Percentiles rank a stretch among this genome's conserved stretches.
Conservation (phyloP, 371 early-diverging fungal genomes). For the Catenaria anguillulae region DNA sequence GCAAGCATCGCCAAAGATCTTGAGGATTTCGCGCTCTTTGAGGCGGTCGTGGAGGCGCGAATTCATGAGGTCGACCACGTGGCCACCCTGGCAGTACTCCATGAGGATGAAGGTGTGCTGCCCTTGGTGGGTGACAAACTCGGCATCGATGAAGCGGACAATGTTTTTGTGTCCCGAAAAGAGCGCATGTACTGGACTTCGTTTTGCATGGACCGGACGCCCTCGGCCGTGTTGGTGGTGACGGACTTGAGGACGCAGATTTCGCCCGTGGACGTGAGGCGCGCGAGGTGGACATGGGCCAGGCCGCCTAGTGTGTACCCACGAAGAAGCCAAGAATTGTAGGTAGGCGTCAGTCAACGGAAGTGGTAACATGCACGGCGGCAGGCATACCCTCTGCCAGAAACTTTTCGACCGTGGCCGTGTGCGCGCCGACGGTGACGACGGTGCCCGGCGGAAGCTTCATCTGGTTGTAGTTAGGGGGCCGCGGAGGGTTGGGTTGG, state of each 20-base stretch:
- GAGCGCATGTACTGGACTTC: conserved; percentile 57
- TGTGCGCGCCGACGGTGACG: conserved; percentile 11
- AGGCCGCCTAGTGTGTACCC: conserved; percentile 49
- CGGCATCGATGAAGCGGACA: conserved; percentile 58
- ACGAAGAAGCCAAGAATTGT: background rate
- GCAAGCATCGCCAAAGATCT: conserved; percentile 69
- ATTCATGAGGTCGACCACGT: conserved; percentile 77
- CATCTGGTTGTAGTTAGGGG: no score
- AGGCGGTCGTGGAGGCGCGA: conserved; percentile 49
- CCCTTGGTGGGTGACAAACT: conserved; percentile 35
- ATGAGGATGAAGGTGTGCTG: conserved; percentile 68
- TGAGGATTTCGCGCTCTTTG: conserved; percentile 63
- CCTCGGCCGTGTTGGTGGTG: conserved; percentile 50
- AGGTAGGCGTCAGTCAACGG: background rate
- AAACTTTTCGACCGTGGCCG: conserved; percentile 23
- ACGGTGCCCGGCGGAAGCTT: conserved; percentile 11
- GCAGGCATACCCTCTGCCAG: conserved; percentile 23
- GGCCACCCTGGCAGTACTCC: conserved; percentile 82
- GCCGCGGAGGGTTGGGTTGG: no score
- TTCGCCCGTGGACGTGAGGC: conserved; percentile 32
- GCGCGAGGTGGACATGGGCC: conserved; percentile 73
- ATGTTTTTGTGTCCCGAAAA: conserved; percentile 68
- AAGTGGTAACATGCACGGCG: background rate
- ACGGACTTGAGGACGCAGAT: conserved; percentile 61
- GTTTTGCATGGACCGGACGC: conserved; percentile 42